phyloP scores from a whole-genome alignment of 192 early-diverging fungal genomes.

The Umbelopsis isabellina region DNA sequence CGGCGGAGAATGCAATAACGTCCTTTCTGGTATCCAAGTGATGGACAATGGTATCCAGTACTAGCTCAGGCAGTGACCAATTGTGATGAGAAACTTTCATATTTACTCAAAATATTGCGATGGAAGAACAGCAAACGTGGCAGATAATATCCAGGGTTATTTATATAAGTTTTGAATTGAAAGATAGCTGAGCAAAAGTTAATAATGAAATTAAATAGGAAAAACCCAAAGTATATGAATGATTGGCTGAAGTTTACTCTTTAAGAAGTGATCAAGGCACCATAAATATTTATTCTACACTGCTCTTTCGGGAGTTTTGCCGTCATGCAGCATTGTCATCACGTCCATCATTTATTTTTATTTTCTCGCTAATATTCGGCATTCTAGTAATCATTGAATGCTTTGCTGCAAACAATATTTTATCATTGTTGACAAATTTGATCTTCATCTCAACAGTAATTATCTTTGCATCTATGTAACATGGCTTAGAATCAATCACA shows the following conservation, averaged over 20 bases:
- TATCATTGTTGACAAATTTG: background rate
- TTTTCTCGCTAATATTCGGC: background rate
- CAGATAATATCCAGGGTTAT: background rate
- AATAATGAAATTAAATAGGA: background rate
- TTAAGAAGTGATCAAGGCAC: conserved; percentile 5
- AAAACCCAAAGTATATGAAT: background rate
- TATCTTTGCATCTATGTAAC: background rate
- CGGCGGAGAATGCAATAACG: background rate
- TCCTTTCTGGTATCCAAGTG: background rate
- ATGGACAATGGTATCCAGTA: background rate
- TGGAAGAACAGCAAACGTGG: background rate
- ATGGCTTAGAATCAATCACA: no score
- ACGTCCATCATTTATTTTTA: background rate
- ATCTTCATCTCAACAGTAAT: background rate
- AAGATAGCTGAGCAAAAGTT: background rate
- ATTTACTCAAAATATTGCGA: background rate
- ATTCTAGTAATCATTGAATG: background rate
- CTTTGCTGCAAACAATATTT: background rate
- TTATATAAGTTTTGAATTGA: background rate
- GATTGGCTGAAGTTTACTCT: background rate
- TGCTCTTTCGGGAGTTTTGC: background rate
- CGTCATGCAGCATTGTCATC: conserved; percentile 16
- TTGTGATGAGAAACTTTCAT: background rate
- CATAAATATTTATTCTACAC: conserved; percentile 6
- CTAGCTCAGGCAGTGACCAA: background rate